Base-by-base conservation (phyloP, 768 basidiomycete species). In the Leccinum boreale region DNA sequence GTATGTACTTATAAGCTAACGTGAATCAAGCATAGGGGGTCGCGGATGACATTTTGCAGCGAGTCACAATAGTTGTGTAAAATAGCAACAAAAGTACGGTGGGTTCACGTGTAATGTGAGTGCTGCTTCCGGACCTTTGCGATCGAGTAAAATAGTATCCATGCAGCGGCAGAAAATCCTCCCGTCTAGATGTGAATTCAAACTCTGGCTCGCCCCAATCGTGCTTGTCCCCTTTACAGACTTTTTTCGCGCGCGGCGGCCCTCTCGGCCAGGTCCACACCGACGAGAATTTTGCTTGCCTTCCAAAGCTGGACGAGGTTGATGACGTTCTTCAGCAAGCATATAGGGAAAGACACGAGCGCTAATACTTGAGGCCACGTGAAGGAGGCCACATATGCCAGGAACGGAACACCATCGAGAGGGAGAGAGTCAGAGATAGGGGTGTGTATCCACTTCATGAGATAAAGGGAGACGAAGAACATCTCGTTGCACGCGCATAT, bases 241-340 rank as follows among this genome's bases (percentile, higher is more conserved):
- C 50, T 7, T 56, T 60, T 69, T 56, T 81, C 76, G 56, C 86
- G 76, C 19, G 82, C 87, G 56, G 81, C 80, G 36, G 86, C 85
- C 62, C 94, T 77, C 73, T 95, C 93, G 46, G 90, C 91, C 49
- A 97, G 76, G 68, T 97, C 94, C 11, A 97, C 90, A 1, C 94
- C 94, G 14, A 97, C 94, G 15, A 97, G 81, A 55, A 94, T 92
- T 75, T 94, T 94, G 35, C 90, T 89, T 26, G 96, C 96, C 72
- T 99, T 99, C 95, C 95, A 98, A 57, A 98, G 84, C 73, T 99
- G 97, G 7, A 99, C 94, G 33, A 90, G 73, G 71, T 98, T 98
- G 78, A 99, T 92, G 56, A 94, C 66, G 70, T 98, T 97, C 79
- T 98, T 99, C 61, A 79, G 68, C 15, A 84, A 63, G 70, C 86